A percentile compares a stretch with the other conserved stretches of the same genome.
phyloP scores from a whole-genome alignment of 768 basidiomycete genomes.

The Suillus occidentalis region DNA sequence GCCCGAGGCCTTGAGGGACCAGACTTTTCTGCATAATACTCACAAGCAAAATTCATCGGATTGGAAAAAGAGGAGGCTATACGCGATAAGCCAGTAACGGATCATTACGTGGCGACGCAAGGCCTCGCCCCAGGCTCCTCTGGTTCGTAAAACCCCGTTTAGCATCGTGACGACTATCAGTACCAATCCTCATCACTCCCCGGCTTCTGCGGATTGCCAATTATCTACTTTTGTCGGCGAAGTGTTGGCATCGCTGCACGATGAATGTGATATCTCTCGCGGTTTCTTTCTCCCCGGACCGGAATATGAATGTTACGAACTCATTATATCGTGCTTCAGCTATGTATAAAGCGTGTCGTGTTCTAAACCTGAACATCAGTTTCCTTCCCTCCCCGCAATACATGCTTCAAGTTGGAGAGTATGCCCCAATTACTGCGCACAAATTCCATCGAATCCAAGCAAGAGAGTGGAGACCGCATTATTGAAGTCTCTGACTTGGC shows the following conservation, averaged over 20 bases:
- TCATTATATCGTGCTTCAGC: neutral
- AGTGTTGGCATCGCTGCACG: neutral
- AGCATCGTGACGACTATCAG: neutral
- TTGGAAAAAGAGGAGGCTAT: neutral
- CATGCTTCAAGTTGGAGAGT: neutral
- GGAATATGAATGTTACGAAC: neutral
- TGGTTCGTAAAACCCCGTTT: neutral
- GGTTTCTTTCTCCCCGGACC: neutral
- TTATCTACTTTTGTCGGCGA: neutral
- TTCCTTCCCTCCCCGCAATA: neutral
- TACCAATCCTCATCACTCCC: neutral
- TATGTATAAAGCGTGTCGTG: neutral
- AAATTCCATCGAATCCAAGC: neutral
- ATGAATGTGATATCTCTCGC: neutral
- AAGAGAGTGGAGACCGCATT: neutral
- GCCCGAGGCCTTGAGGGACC: neutral
- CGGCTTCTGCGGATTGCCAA: neutral
- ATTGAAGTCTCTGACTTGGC: slow-evolving; percentile 10
- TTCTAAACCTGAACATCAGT: neutral
- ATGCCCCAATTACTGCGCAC: neutral
- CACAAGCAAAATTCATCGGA: neutral
- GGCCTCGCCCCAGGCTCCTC: neutral
- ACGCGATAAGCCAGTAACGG: too few species aligned
- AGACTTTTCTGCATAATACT: neutral
- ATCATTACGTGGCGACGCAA: neutral